Percentiles rank a stretch among this genome's conserved stretches.
These are phyloP conservation scores for Avena sativa DNA, from an alignment of 176 grass and related monocot genomes.

Conservation along the genomic window DNA sequence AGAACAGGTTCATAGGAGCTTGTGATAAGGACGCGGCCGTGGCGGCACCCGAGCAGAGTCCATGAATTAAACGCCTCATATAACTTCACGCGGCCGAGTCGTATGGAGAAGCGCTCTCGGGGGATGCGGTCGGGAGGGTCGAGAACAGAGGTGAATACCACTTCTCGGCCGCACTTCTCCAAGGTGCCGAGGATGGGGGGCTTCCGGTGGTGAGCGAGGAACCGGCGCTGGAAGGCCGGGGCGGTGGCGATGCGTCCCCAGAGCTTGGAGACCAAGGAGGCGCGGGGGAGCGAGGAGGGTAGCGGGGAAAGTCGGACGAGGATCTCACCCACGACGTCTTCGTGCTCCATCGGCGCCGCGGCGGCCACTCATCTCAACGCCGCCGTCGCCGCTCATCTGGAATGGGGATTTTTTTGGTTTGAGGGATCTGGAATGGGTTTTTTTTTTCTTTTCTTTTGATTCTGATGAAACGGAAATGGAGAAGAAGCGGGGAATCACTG, in stretches of 20 bases:
- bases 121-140: slow-evolving; percentile 13
- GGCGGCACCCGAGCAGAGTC: neutral
- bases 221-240: neutral
- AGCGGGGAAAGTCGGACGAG: neutral
- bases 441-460: no score
- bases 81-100: neutral
- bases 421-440: no score
- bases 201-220: slow-evolving; percentile 1
- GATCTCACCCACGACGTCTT: neutral
- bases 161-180: no score
- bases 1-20: no score
- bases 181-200: neutral
- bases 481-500: no score
- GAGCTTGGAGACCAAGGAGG: neutral
- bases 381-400: neutral
- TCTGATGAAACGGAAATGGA: no score
- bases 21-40: neutral
- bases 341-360: neutral
- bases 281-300: neutral
- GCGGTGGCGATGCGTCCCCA: neutral
- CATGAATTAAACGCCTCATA: neutral
- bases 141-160: neutral
- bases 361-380: neutral
- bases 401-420: no score
- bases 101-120: neutral